Base-by-base conservation (phyloP, 2,329 filamentous ascomycete species). In the Blumeria hordei region DNA sequence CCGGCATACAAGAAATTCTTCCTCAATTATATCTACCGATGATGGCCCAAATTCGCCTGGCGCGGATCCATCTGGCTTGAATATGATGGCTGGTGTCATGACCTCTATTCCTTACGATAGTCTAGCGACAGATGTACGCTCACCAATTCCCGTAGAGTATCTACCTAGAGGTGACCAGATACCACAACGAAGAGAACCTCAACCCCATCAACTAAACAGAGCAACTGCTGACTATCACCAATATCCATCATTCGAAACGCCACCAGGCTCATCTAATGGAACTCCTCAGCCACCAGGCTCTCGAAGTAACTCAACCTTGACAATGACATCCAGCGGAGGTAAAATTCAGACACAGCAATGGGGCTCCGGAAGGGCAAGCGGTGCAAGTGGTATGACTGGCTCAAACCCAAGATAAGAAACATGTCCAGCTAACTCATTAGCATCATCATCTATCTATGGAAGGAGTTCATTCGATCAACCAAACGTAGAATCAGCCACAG, bases 61-160 rank as follows among this genome's bases (percentile, higher is more conserved):
- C 55, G 63, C 69, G n/a, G 75, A 80, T 62, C 62, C 65, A 52
- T 69, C 74, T 57, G 80, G 78, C 57, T 69, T 88, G 58, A 83
- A 83, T 64, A 80, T 81, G 71, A 81, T 79, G 65, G 82, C 87
- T 36, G 88, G 87, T 57, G 78, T 90, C 57, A 86, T 94, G 64
- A 87, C 87, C 36, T 83, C 85, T 33, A 88, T 95, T 60, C 86
- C 88, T 35, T 94, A 93, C 71, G 85, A 94, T 62, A 79, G 72
- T 62, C 73, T 82, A 34, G 66, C 74, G 53, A 66, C 75, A 55
- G 83, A 85, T 66, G 75, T 75, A 52, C 79, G 78, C 64, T 82
- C 80, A 28, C 83, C 86, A 5, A 75, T 86, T 57, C 70, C 82
- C 41, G 73, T 85, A 63, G 84, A 93, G 49, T 85, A 84, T 64